Evolutionary conservation across 1,284 basidiomycete species (phyloP).

Genomic region (Pyrrhoderma noxium): DNA sequence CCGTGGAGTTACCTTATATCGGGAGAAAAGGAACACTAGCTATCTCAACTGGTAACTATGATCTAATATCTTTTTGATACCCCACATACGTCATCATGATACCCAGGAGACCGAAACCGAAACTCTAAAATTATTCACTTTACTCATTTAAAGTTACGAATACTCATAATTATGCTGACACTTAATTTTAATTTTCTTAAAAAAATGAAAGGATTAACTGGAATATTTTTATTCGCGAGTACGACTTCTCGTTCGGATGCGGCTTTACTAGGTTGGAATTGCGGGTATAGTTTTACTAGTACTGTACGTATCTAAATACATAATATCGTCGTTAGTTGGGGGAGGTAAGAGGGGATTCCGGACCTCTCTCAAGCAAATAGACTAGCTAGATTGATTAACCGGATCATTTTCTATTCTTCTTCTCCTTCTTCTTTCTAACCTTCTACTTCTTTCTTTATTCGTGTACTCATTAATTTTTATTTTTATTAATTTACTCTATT

Average conservation of each 20-base stretch:
- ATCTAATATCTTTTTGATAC: slow-evolving; percentile 27
- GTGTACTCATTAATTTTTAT: neutral
- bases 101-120: no score
- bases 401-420: slow-evolving; percentile 45
- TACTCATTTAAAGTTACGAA: no score
- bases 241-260: slow-evolving; percentile 59
- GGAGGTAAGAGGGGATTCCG: slow-evolving; percentile 56
- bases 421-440: slow-evolving; percentile 8
- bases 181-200: no score
- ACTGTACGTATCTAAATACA: slow-evolving; percentile 35
- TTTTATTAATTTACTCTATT: slow-evolving; percentile 1
- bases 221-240: slow-evolving; percentile 59
- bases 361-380: slow-evolving; percentile 60
- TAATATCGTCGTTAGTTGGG: neutral
- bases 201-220: slow-evolving; percentile 46
- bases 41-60: slow-evolving; percentile 32
- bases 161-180: no score
- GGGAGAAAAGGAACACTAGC: slow-evolving; percentile 61
- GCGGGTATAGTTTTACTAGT: slow-evolving; percentile 54
- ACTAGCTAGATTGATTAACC: slow-evolving; percentile 55
- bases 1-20: slow-evolving; percentile 52
- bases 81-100: no score
- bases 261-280: slow-evolving; percentile 67
- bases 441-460: neutral
- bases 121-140: no score